Percentiles rank a stretch among this genome's conserved stretches.
Evolutionary conservation across 345 rosid genomes (phyloP).

Genomic region (Chamaenerion angustifolium): DNA sequence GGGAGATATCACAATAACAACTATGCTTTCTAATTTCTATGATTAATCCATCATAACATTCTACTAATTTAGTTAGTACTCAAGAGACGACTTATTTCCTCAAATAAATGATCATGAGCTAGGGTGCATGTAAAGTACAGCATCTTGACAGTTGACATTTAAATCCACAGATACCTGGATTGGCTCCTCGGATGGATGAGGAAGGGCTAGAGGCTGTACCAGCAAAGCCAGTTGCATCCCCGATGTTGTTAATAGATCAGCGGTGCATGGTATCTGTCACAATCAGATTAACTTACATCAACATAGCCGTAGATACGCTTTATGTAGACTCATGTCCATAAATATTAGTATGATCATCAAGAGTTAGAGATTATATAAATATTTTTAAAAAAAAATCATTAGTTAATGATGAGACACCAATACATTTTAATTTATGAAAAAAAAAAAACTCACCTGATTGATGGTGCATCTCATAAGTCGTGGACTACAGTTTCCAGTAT

Average conservation of each 20-base stretch:
- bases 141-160: neutral
- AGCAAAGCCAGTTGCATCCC: slow-evolving; percentile 89
- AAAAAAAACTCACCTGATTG: slow-evolving; percentile 55
- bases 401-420: neutral
- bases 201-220: slow-evolving; percentile 91
- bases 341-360: no score
- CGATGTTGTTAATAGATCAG: slow-evolving; percentile 83
- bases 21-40: no score
- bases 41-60: no score
- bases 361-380: no score
- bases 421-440: no score
- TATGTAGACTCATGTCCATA: no score
- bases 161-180: slow-evolving; percentile 44
- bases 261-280: slow-evolving; percentile 84
- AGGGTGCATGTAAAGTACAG: neutral
- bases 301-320: neutral
- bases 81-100: no score
- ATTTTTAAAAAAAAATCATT: neutral
- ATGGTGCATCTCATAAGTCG: slow-evolving; percentile 98
- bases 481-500: slow-evolving; percentile 95
- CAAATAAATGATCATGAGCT: no score
- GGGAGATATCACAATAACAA: no score
- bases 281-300: neutral
- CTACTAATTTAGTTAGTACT: no score
- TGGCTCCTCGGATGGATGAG: slow-evolving; percentile 95